Evolutionary conservation across 192 early-diverging fungal genomes (phyloP).

Genomic region (Backusella liffmaniae): DNA sequence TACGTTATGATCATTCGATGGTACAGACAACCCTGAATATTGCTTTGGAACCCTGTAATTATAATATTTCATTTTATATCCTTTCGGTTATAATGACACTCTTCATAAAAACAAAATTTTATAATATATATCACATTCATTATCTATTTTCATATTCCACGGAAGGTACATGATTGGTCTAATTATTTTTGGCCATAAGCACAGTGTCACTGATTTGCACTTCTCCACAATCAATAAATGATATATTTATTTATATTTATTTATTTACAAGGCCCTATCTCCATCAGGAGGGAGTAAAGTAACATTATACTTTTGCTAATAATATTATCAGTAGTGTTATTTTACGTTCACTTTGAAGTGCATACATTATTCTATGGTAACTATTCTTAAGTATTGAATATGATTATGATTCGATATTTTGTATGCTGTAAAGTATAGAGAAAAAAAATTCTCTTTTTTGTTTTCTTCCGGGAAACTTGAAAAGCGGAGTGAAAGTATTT

Average conservation of each 20-base stretch:
- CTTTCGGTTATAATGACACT: background rate
- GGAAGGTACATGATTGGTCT: background rate
- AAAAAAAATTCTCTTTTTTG: background rate
- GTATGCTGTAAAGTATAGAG: background rate
- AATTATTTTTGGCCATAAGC: constrained; percentile 2
- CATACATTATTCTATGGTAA: no score
- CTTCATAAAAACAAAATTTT: background rate
- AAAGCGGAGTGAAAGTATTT: background rate
- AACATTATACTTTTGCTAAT: no score
- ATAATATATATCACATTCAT: background rate
- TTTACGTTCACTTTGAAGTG: no score
- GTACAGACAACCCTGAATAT: constrained; percentile 7
- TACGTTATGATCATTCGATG: background rate
- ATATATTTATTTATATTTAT: background rate
- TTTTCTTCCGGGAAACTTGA: background rate
- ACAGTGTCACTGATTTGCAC: background rate
- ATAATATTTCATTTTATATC: background rate
- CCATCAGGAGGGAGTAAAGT: background rate
- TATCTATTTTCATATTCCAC: background rate
- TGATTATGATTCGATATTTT: background rate
- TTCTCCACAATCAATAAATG: constrained; percentile 5
- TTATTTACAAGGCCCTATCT: background rate
- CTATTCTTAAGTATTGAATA: no score
- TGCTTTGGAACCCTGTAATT: background rate
- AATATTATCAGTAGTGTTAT: no score